Percentiles rank a stretch among this genome's conserved stretches.
These are phyloP conservation scores for Glaciozyma martinii DNA, from an alignment of 768 basidiomycete species.

Conservation along the genomic window DNA sequence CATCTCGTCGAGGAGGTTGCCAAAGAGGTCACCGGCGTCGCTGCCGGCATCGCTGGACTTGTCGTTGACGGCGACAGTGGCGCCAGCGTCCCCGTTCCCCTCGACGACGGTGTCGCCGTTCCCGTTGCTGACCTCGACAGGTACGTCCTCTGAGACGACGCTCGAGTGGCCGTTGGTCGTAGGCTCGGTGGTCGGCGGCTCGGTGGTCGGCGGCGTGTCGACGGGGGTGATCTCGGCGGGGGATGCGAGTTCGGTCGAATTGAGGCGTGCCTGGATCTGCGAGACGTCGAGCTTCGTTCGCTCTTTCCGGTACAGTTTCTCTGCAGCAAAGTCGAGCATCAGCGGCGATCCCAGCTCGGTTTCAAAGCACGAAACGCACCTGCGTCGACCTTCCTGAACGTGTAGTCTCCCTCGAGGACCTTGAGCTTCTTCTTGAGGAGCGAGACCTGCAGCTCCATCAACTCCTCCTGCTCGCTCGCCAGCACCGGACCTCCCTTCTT, in stretches of 20 bases:
- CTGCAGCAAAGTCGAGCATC: conserved; percentile 12
- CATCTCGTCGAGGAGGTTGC: conserved; percentile 62
- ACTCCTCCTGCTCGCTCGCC: conserved; percentile 15
- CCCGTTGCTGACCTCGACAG: not conserved
- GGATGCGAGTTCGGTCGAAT: conserved; percentile 38
- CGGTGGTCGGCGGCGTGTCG: conserved; percentile 1
- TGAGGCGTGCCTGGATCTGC: conserved; percentile 37
- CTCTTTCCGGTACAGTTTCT: conserved; percentile 50
- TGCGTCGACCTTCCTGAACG: conserved; percentile 63
- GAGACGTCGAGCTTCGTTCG: conserved; percentile 47
- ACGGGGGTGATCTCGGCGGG: conserved; percentile 1
- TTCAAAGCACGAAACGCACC: not conserved
- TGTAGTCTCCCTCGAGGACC: conserved; percentile 51
- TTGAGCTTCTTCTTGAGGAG: conserved; percentile 23
- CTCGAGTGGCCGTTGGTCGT: not conserved
- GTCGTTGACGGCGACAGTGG: conserved; percentile 3
- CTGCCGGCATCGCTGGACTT: conserved; percentile 6
- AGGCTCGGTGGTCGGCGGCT: not conserved
- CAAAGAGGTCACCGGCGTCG: conserved; percentile 48
- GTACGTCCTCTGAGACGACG: not conserved
- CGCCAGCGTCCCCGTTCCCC: not conserved
- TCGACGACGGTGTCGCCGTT: not conserved
- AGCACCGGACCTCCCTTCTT: conserved; percentile 6
- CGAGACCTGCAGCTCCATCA: conserved; percentile 17
- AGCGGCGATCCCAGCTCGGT: not conserved